Conservation (phyloP, 495 filamentous ascomycete species). For the Annulohypoxylon bovei region DNA sequence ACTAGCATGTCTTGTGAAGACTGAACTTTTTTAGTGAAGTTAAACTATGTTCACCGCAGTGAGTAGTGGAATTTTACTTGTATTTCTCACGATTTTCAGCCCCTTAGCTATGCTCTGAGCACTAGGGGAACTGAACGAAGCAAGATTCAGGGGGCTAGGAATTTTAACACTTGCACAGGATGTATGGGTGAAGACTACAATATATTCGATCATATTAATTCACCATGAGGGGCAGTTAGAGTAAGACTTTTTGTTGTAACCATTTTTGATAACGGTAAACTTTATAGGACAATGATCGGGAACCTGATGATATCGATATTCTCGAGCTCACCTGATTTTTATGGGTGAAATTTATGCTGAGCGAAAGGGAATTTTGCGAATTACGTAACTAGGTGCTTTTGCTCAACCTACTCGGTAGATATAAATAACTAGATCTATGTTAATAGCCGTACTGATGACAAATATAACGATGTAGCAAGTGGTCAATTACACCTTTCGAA, state of each 20-base stretch:
- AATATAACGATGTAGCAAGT: too few species aligned
- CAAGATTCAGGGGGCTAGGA: slow-evolving; percentile 2
- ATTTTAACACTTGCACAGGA: not conserved
- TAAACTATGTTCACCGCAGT: slow-evolving; percentile 57
- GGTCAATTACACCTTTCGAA: too few species aligned
- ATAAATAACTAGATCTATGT: too few species aligned
- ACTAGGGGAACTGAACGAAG: not conserved
- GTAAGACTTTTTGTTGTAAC: too few species aligned
- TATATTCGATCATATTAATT: not conserved
- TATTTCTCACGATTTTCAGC: slow-evolving; percentile 34
- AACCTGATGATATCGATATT: too few species aligned
- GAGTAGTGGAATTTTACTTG: slow-evolving; percentile 57
- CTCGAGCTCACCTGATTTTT: too few species aligned
- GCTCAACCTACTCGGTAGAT: not conserved
- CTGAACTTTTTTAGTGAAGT: too few species aligned
- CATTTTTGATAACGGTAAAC: not conserved
- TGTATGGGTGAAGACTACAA: not conserved
- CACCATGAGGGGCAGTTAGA: not conserved
- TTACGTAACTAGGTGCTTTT: not conserved
- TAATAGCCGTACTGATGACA: too few species aligned
- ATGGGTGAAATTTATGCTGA: too few species aligned
- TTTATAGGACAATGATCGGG: not conserved
- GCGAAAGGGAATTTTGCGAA: too few species aligned
- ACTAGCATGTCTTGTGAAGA: slow-evolving; percentile 30
- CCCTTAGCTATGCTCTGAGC: slow-evolving; percentile 29